phyloP scores from a whole-genome alignment of 768 basidiomycete genomes.

The Chalciporus chontae region DNA sequence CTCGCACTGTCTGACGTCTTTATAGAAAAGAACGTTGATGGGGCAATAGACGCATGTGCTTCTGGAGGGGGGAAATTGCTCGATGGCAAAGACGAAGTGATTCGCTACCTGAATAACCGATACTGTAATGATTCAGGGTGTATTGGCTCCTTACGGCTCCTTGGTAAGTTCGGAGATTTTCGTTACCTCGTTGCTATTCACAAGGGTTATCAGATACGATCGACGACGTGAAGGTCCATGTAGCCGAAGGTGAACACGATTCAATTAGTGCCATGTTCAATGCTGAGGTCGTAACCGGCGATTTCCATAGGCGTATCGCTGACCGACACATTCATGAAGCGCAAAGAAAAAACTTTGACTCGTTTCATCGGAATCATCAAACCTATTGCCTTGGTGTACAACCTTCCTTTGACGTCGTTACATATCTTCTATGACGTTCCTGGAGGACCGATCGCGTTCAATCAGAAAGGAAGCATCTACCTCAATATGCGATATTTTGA shows the following conservation, averaged over 20 bases:
- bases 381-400: slow-evolving; percentile 65
- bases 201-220: slow-evolving; percentile 43
- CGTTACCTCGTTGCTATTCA: slow-evolving; percentile 1
- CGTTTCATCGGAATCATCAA: slow-evolving; percentile 69
- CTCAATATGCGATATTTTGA: slow-evolving; percentile 80
- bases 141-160: slow-evolving; percentile 49
- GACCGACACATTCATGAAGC: slow-evolving; percentile 41
- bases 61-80: slow-evolving; percentile 58
- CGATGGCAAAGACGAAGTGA: slow-evolving; percentile 57
- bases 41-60: slow-evolving; percentile 65
- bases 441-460: slow-evolving; percentile 88
- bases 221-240: slow-evolving; percentile 54
- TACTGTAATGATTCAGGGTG: slow-evolving; percentile 74
- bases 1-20: not conserved
- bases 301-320: slow-evolving; percentile 48
- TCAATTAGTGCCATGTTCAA: not conserved
- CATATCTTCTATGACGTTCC: slow-evolving; percentile 80
- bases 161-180: slow-evolving; percentile 39
- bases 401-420: slow-evolving; percentile 63
- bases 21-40: slow-evolving; percentile 54
- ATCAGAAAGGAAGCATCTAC: slow-evolving; percentile 80
- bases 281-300: not conserved
- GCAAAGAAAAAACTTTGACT: slow-evolving; percentile 49
- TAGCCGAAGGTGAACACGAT: slow-evolving; percentile 50
- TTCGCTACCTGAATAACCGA: slow-evolving; percentile 64